These are phyloP conservation scores for Warburgia ugandensis DNA, from an alignment of 164 flowering plant genomes.

Conservation along the genomic window DNA sequence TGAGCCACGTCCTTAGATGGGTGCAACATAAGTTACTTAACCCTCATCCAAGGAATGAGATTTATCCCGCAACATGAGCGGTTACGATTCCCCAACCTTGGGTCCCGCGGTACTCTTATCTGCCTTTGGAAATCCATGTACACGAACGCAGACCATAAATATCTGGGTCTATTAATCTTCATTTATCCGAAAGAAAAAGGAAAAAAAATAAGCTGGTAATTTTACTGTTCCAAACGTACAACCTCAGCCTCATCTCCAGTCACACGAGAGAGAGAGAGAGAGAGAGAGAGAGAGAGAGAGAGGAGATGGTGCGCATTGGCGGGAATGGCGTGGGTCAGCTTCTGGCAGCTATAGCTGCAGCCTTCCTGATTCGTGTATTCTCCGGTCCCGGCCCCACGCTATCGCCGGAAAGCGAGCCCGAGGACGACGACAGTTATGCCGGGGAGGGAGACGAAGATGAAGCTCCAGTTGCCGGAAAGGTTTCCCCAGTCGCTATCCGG, in stretches of 20 bases:
- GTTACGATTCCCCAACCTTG: no score
- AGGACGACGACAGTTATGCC: constrained; percentile 14
- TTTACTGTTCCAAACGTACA: neutral
- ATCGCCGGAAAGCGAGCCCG: constrained; percentile 32
- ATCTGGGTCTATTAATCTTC: no score
- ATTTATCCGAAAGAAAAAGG: no score
- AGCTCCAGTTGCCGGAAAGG: constrained; percentile 30
- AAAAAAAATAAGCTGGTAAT: neutral
- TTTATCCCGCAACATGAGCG: neutral
- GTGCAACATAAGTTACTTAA: no score
- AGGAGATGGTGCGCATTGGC: constrained; percentile 34
- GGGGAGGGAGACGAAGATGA: constrained; percentile 27
- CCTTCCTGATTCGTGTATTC: constrained; percentile 69
- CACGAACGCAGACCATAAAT: no score
- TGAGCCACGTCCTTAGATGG: no score
- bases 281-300: neutral
- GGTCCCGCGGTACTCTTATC: no score
- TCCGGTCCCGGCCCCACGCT: constrained; percentile 62
- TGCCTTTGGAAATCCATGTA: no score
- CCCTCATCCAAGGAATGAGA: neutral
- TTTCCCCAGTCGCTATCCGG: constrained; percentile 59
- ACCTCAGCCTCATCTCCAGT: neutral
- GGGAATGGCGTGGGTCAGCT: constrained; percentile 71
- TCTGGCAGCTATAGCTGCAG: constrained; percentile 67
- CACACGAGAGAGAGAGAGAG: neutral